These are phyloP conservation scores for Microbotryomycetes sp. DNA, from an alignment of 1,284 basidiomycete species.

Conservation along the genomic window DNA sequence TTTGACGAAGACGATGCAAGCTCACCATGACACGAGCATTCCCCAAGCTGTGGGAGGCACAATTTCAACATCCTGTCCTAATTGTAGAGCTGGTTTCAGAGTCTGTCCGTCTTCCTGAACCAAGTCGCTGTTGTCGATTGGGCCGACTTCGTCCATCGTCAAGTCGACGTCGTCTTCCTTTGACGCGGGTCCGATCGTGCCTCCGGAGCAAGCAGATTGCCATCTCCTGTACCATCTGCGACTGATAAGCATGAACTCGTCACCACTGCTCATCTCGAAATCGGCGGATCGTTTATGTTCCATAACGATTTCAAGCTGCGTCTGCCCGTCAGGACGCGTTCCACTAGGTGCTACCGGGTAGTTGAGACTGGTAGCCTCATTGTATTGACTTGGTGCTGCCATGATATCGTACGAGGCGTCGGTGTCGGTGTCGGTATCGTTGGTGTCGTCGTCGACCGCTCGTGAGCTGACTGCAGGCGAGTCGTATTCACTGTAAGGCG, in stretches of 20 bases:
- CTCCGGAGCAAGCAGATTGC: conserved; percentile 61
- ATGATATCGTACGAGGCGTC: conserved; percentile 1
- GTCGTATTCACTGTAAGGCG: too few relatives aligned
- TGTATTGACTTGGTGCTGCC: not conserved
- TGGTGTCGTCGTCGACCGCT: not conserved
- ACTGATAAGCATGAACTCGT: conserved; percentile 72
- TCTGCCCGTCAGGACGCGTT: conserved; percentile 22
- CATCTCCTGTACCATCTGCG: conserved; percentile 66
- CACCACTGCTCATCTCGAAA: conserved; percentile 50
- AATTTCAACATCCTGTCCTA: conserved; percentile 65
- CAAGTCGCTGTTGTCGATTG: conserved; percentile 65
- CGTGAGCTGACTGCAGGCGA: not conserved
- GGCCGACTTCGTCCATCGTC: conserved; percentile 51
- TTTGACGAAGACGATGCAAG: conserved; percentile 30
- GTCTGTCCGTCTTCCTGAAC: conserved; percentile 46
- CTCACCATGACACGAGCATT: conserved; percentile 60
- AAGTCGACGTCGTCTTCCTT: conserved; percentile 59
- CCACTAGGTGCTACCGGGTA: not conserved
- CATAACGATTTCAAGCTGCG: conserved; percentile 53
- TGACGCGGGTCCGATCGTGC: conserved; percentile 41
- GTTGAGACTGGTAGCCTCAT: conserved; percentile 2
- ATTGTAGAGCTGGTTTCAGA: conserved; percentile 49
- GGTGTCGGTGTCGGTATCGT: not conserved
- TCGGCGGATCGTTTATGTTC: conserved; percentile 46
- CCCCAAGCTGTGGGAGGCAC: conserved; percentile 69